These are phyloP conservation scores for Starmerella roubikii DNA, from an alignment of 805 yeast genomes.

Conservation along the genomic window DNA sequence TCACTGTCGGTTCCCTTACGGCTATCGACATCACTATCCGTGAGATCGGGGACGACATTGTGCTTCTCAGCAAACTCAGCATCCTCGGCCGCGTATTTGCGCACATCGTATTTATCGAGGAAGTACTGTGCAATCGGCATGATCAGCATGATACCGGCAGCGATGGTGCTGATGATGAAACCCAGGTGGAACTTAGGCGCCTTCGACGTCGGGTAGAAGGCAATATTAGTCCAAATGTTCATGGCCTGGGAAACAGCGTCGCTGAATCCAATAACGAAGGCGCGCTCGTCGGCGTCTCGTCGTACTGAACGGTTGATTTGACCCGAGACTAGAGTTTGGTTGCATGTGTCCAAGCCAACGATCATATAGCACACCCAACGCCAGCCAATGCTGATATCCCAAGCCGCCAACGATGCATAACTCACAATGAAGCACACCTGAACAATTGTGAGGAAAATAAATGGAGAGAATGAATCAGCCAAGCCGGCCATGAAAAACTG, in stretches of 20 bases:
- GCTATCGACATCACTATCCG: neutral
- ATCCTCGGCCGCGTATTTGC: conserved; percentile 13
- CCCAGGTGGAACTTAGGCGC: conserved; percentile 32
- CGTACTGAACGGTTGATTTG: conserved; percentile 30
- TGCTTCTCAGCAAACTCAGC: conserved; percentile 2
- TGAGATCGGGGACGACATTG: neutral
- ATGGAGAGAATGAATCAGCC: conserved; percentile 29
- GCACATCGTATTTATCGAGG: conserved; percentile 24
- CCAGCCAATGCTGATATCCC: conserved; percentile 32
- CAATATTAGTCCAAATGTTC: conserved; percentile 36
- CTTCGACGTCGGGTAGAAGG: conserved; percentile 31
- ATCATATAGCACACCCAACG: conserved; percentile 31
- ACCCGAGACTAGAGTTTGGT: conserved; percentile 33
- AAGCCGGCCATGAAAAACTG: conserved; percentile 31
- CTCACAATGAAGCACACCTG: conserved; percentile 28
- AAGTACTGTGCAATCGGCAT: conserved; percentile 25
- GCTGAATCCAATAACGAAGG: conserved; percentile 26
- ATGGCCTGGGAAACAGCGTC: conserved; percentile 33
- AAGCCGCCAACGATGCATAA: conserved; percentile 30
- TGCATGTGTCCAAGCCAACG: conserved; percentile 27
- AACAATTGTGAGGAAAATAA: conserved; percentile 27
- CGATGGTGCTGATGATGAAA: conserved; percentile 28
- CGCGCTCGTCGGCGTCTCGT: conserved; percentile 27
- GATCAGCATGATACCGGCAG: conserved; percentile 28
- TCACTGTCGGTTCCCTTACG: too few relatives aligned